Percentiles rank a stretch among this genome's conserved stretches.
Conservation (phyloP, 2,329 filamentous ascomycete species). For the Didymellaceae sp. region DNA sequence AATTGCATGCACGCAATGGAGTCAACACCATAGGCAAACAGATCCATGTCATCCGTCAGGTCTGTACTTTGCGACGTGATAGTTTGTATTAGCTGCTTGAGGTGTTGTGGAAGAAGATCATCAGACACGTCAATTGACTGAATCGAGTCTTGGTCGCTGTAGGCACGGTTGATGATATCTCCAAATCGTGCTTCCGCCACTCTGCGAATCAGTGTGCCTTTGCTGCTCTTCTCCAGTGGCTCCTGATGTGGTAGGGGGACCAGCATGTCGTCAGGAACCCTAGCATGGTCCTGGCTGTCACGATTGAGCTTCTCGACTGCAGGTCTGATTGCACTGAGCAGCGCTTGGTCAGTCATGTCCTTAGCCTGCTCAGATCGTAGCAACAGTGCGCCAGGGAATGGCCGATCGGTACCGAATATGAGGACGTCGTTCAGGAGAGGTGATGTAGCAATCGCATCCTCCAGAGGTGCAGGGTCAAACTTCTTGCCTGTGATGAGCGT, state of each 20-base stretch:
- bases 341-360: conserved; percentile 41
- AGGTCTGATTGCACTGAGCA: conserved; percentile 54
- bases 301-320: conserved; percentile 57
- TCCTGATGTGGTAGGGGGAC: conserved; percentile 51
- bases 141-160: conserved; percentile 41
- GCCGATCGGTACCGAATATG: conserved; percentile 65
- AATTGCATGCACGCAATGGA: conserved; percentile 65
- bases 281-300: conserved; percentile 58
- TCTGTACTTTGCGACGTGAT: conserved; percentile 30
- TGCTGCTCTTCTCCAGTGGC: conserved; percentile 65
- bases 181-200: conserved; percentile 60
- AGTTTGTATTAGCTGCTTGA: conserved; percentile 27
- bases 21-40: conserved; percentile 66
- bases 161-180: conserved; percentile 56
- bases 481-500: conserved; percentile 72
- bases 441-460: conserved; percentile 60
- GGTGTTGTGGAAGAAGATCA: conserved; percentile 31
- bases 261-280: conserved; percentile 60
- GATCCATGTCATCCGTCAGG: conserved; percentile 53
- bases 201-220: conserved; percentile 64
- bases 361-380: conserved; percentile 51
- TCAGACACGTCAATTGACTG: conserved; percentile 31
- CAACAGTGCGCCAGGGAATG: conserved; percentile 64
- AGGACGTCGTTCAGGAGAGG: conserved; percentile 60
- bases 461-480: conserved; percentile 68